Conservation (phyloP, 495 filamentous ascomycete genomes). For the Aspergillus wentii region DNA sequence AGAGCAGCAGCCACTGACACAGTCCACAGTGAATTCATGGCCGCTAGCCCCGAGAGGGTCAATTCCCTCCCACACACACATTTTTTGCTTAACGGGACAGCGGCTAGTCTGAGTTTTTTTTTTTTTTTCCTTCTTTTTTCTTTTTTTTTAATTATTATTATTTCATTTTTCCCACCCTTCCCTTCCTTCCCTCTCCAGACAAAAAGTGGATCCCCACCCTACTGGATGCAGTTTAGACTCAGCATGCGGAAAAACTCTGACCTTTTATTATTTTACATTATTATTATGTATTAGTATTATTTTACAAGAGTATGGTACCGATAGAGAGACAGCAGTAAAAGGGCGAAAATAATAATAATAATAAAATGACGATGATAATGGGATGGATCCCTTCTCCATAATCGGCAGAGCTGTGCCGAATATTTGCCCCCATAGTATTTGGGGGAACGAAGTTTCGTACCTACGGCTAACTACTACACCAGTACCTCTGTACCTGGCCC, state of each 20-base stretch:
- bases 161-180: constrained; percentile 10
- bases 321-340: no score
- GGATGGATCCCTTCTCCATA: not conserved
- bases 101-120: constrained; percentile 9
- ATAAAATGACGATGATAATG: not conserved
- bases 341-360: no score
- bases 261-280: constrained; percentile 10
- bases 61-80: constrained; percentile 8
- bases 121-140: constrained; percentile 5
- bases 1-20: constrained; percentile 18
- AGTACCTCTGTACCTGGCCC: constrained; percentile 25
- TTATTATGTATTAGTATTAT: not conserved
- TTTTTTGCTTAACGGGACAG: constrained; percentile 14
- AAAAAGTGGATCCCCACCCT: constrained; percentile 7
- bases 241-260: constrained; percentile 17
- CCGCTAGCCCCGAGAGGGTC: constrained; percentile 2
- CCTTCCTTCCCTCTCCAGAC: constrained; percentile 10
- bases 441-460: not conserved
- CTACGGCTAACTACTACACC: not conserved
- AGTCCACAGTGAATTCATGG: constrained; percentile 13
- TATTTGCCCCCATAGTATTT: constrained; percentile 11
- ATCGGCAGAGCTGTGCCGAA: constrained; percentile 24
- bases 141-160: constrained; percentile 5
- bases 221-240: constrained; percentile 10
- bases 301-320: no score